Evolutionary conservation across 257 asterid species (phyloP), one percentile per base, ranked within the genome.

Genomic region (Plantago elongata): DNA sequence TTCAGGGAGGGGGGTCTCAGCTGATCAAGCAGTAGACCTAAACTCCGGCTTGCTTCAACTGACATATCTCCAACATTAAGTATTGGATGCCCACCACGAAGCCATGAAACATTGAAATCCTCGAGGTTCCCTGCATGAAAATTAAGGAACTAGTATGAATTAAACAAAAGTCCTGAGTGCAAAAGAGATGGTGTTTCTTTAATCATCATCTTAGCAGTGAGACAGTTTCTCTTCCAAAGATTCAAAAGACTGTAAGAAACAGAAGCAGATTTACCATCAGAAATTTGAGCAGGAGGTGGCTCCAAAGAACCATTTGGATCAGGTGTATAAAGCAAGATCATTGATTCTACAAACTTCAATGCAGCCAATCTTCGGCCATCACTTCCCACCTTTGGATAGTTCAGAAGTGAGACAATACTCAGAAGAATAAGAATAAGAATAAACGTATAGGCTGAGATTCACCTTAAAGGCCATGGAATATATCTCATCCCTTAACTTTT

Each of bases 321-420:
- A 57, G 96, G 90, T 13, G 99, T 87, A 72, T 87, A 93, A 72
- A 89, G 97, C 50, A 93, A 76, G 72, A 93, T 82, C 57, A 84
- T 84, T 17, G 91, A 75, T 75, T 86, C 96, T 61, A 93, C 91
- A 75, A 93, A 93, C 81, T 93, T 89, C 76, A 93, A 76, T 0
- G 97, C 99, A 15, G 94, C 87, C 73, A 89, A 76, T 75, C 93
- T 85, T 78, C 89, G 86, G 52, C 99, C 97, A 66, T 93, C 97
- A 76, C 77, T 78, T 75, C 87, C 96, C 78, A 69, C 82, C 97
- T 93, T 69, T 66, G 52, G 57, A 43, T 67, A 43, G 65, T 54
- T 69, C 57, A 55, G n/a, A 38, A 67, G 75, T 80, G 56, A 86
- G 66, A 73, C 49, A 64, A 56, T 56, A 66, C 30, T 57, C 61